Evolutionary conservation across 2,329 filamentous ascomycete genomes (phyloP).

Genomic region (Capronia americana): DNA sequence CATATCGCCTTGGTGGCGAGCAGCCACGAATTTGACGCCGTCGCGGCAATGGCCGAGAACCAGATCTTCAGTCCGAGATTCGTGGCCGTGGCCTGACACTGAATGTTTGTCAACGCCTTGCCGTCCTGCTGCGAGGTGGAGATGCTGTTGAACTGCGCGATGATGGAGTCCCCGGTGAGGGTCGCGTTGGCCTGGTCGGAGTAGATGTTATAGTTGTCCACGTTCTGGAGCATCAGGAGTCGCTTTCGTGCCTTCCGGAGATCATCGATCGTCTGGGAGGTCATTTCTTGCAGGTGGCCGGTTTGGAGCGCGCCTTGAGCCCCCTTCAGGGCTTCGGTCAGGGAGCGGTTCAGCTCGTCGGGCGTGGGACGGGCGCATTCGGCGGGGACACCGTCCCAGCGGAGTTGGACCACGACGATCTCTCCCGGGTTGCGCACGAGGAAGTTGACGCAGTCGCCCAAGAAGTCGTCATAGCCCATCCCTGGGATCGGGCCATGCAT

Average conservation of each 20-base stretch:
- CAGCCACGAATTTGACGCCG: conserved; percentile 54
- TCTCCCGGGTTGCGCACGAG: background rate
- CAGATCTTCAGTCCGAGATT: conserved; percentile 24
- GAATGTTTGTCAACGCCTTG: conserved; percentile 4
- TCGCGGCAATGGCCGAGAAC: conserved; percentile 54
- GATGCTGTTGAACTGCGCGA: background rate
- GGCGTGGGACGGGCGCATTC: conserved; percentile 3
- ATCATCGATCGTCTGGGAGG: background rate
- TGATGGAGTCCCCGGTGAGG: background rate
- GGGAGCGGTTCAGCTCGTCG: background rate
- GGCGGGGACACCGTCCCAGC: conserved; percentile 1
- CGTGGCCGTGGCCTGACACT: conserved; percentile 1
- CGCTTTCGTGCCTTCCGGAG: background rate
- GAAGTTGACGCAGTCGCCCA: background rate
- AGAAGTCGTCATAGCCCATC: conserved; percentile 1
- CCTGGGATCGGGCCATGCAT: conserved; percentile 1
- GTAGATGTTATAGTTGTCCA: conserved; percentile 7
- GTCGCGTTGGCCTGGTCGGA: background rate
- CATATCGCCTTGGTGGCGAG: conserved; percentile 61
- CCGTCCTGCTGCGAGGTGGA: background rate
- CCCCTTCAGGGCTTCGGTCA: background rate
- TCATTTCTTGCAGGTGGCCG: background rate
- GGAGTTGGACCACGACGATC: background rate
- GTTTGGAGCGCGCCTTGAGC: background rate
- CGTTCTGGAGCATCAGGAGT: background rate